phyloP scores from a whole-genome alignment of 306 rosid species.

The Rubus idaeus region DNA sequence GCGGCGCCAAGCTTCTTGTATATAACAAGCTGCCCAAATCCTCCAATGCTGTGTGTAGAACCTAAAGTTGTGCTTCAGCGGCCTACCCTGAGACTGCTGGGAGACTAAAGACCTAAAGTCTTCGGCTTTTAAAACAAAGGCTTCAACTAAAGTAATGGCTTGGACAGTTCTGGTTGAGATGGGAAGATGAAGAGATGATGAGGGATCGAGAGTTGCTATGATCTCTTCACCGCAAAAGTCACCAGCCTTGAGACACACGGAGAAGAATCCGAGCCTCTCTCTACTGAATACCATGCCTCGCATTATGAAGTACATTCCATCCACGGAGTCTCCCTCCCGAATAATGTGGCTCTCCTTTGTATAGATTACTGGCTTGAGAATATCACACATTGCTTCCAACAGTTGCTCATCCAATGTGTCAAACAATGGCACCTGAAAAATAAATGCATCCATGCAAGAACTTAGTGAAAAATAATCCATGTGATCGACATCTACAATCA shows the following conservation, averaged over 20 bases:
- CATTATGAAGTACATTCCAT: constrained; percentile 50
- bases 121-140: constrained; percentile 51
- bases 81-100: constrained; percentile 33
- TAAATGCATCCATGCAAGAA: too few relatives aligned
- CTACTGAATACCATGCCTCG: constrained; percentile 25
- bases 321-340: constrained; percentile 53
- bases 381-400: constrained; percentile 46
- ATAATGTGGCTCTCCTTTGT: constrained; percentile 34
- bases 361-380: constrained; percentile 42
- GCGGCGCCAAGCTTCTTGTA: constrained; percentile 63
- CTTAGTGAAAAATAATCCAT: too few relatives aligned
- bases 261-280: not conserved
- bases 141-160: constrained; percentile 56
- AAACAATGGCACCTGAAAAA: constrained; percentile 40
- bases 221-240: constrained; percentile 69
- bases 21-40: constrained; percentile 62
- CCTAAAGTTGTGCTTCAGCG: not conserved
- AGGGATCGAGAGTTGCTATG: constrained; percentile 34
- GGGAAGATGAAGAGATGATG: constrained; percentile 30
- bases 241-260: constrained; percentile 44
- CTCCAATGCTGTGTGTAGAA: constrained; percentile 45
- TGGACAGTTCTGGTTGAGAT: constrained; percentile 52
- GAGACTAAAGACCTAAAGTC: constrained; percentile 52
- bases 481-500: too few relatives aligned
- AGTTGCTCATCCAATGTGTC: constrained; percentile 41